These are phyloP conservation scores for Mycena albidolilacea DNA, from an alignment of 768 basidiomycete species.

Conservation along the genomic window DNA sequence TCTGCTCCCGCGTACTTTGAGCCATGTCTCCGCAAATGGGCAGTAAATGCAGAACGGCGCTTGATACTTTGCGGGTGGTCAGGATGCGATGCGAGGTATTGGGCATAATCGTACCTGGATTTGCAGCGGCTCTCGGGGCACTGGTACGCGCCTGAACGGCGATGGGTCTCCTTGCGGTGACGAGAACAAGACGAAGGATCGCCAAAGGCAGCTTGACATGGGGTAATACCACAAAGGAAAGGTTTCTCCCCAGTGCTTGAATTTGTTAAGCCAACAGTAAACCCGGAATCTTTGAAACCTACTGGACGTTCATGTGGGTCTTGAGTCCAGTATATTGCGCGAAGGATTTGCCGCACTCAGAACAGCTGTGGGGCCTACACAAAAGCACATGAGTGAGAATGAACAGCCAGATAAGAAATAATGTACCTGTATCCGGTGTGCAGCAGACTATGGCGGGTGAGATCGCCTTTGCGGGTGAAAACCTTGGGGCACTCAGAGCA, in stretches of 20 bases:
- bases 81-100: constrained; percentile 10
- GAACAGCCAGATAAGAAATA: constrained; percentile 24
- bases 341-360: constrained; percentile 68
- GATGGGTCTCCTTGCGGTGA: constrained; percentile 75
- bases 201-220: constrained; percentile 68
- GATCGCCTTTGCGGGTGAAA: constrained; percentile 73
- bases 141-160: constrained; percentile 54
- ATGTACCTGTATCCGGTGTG: constrained; percentile 69
- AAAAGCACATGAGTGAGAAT: constrained; percentile 3
- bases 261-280: constrained; percentile 15
- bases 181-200: constrained; percentile 81
- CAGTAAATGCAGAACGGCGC: constrained; percentile 70
- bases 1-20: constrained; percentile 49
- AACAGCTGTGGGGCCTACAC: constrained; percentile 67
- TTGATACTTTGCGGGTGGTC: constrained; percentile 66
- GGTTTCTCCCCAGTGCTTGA: constrained; percentile 68
- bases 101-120: constrained; percentile 57
- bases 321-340: constrained; percentile 72
- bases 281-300: constrained; percentile 43
- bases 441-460: constrained; percentile 67
- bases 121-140: constrained; percentile 64
- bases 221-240: constrained; percentile 61
- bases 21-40: constrained; percentile 69
- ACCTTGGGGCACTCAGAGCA: constrained; percentile 63
- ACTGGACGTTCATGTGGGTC: constrained; percentile 80